phyloP scores from a whole-genome alignment of 495 filamentous ascomycete species.

The Podospora pseudocomata region DNA sequence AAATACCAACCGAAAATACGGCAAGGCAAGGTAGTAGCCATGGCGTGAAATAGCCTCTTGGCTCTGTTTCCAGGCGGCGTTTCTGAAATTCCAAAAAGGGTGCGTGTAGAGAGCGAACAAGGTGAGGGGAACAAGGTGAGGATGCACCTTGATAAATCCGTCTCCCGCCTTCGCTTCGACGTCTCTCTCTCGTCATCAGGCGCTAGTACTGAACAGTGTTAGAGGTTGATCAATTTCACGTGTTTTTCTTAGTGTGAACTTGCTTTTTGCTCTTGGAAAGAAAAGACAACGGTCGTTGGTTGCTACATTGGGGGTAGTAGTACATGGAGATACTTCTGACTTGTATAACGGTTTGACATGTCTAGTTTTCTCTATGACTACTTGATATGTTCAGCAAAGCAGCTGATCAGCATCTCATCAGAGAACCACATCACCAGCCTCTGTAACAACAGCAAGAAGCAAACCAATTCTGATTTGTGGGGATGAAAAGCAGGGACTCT shows the following conservation, averaged over 20 bases:
- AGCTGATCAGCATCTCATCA: neutral
- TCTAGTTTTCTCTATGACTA: neutral
- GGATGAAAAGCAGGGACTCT: neutral
- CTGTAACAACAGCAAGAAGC: neutral
- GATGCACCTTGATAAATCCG: neutral
- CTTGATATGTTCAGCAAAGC: neutral
- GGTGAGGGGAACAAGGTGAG: neutral
- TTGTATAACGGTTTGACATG: too few relatives aligned
- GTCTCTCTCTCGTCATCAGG: neutral
- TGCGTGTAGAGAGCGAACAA: neutral
- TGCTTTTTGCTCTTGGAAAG: neutral
- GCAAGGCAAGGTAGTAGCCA: neutral
- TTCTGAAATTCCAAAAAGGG: neutral
- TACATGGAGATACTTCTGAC: neutral
- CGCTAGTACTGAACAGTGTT: neutral
- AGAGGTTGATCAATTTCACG: neutral
- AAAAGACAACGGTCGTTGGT: constrained; percentile 1
- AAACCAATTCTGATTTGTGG: neutral
- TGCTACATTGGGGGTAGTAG: neutral
- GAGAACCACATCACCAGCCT: neutral
- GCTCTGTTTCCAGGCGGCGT: neutral
- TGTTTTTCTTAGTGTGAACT: neutral
- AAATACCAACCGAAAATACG: neutral
- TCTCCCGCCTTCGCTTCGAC: neutral
- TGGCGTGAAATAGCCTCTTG: neutral